A percentile compares a stretch with the other conserved stretches of the same genome.
phyloP scores from a whole-genome alignment of 2,329 filamentous ascomycete species.

The Reticulascus tulasneorum region DNA sequence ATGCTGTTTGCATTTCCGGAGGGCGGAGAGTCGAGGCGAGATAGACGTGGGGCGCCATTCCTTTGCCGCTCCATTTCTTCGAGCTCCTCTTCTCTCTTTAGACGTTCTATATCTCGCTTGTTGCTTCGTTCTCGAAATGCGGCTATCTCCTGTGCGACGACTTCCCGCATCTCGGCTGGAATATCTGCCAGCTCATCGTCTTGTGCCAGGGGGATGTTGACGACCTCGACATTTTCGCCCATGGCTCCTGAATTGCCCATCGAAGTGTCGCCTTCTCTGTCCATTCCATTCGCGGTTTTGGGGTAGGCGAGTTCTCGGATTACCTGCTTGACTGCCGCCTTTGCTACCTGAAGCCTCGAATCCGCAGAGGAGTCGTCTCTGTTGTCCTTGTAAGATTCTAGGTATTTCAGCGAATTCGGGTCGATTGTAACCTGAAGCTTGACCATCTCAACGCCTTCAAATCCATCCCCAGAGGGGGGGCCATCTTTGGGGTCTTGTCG shows the following conservation, averaged over 20 bases:
- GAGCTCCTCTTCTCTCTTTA: constrained; percentile 86
- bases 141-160: constrained; percentile 88
- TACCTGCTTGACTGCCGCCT: constrained; percentile 62
- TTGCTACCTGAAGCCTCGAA: constrained; percentile 66
- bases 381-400: constrained; percentile 73
- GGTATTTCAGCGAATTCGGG: constrained; percentile 74
- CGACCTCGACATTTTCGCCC: constrained; percentile 76
- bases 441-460: constrained; percentile 61
- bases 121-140: constrained; percentile 92
- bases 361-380: constrained; percentile 62
- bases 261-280: constrained; percentile 61
- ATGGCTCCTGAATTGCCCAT: constrained; percentile 70
- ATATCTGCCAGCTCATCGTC: constrained; percentile 96
- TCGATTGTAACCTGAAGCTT: constrained; percentile 74
- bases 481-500: constrained; percentile 57
- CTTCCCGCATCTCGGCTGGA: constrained; percentile 91
- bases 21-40: constrained; percentile 69
- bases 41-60: constrained; percentile 60
- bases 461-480: constrained; percentile 35
- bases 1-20: constrained; percentile 64
- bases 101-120: constrained; percentile 79
- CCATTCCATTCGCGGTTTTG: constrained; percentile 39
- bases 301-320: constrained; percentile 73
- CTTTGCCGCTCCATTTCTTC: constrained; percentile 77
- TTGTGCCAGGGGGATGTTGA: constrained; percentile 80